Evolutionary conservation across 768 basidiomycete genomes (phyloP).

Genomic region (Basidioascus undulatus): DNA sequence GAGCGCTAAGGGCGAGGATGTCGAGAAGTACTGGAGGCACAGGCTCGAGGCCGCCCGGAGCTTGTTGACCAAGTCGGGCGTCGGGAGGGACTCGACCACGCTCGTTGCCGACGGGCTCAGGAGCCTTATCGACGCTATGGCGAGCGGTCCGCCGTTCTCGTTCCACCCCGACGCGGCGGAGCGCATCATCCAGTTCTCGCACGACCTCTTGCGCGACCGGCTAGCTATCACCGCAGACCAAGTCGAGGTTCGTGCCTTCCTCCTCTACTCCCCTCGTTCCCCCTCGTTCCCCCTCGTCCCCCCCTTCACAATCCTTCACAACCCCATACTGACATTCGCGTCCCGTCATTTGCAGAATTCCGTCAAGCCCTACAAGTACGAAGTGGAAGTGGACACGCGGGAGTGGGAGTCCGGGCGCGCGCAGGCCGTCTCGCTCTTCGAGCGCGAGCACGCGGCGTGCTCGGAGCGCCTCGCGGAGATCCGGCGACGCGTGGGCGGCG

Average conservation of each 20-base stretch:
- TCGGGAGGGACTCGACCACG: constrained; percentile 78
- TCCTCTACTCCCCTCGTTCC: too few species aligned
- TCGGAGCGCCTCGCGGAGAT: constrained; percentile 72
- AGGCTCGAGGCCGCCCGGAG: constrained; percentile 87
- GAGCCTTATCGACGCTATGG: constrained; percentile 62
- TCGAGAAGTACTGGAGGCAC: constrained; percentile 42
- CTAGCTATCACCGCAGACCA: constrained; percentile 90
- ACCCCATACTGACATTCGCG: too few species aligned
- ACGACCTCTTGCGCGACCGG: constrained; percentile 74
- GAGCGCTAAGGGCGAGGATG: constrained; percentile 1
- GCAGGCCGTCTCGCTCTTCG: constrained; percentile 50
- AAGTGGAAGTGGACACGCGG: constrained; percentile 73
- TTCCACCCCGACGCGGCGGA: constrained; percentile 74
- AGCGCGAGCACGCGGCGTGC: constrained; percentile 61
- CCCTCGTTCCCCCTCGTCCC: too few species aligned
- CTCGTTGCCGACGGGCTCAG: constrained; percentile 86
- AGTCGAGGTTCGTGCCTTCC: too few species aligned
- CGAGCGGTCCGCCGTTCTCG: constrained; percentile 67
- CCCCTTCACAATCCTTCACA: too few species aligned
- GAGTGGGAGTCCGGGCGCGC: constrained; percentile 79
- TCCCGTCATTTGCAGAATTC: too few species aligned
- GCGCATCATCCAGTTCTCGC: constrained; percentile 72
- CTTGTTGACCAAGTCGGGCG: constrained; percentile 79
- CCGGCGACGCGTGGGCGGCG: constrained; percentile 64
- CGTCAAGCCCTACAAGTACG: constrained; percentile 98